A percentile compares a stretch with the other conserved stretches of the same genome.
Conservation (phyloP, 805 yeast genomes). For the Metschnikowia kunwiensis region DNA sequence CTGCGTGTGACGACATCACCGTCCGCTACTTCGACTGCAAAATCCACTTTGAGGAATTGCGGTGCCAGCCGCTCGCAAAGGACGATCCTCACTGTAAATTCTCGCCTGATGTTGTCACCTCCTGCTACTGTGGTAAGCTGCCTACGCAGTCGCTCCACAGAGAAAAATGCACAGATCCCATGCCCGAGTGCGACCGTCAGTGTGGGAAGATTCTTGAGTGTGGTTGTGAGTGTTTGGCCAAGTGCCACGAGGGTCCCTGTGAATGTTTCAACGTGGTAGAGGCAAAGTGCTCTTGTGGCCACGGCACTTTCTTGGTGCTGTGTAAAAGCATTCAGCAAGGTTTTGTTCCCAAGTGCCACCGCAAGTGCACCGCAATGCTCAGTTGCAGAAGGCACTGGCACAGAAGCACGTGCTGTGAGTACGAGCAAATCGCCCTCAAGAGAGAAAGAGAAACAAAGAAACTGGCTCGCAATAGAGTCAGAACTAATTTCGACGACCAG, state of each 20-base stretch:
- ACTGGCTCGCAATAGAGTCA: conserved; percentile 45
- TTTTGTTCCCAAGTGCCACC: conserved; percentile 56
- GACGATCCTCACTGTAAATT: conserved; percentile 48
- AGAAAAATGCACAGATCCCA: conserved; percentile 65
- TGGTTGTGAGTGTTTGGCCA: conserved; percentile 67
- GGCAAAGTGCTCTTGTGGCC: conserved; percentile 61
- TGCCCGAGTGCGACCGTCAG: conserved; percentile 66
- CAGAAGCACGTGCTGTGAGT: conserved; percentile 62
- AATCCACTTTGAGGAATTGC: conserved; percentile 46
- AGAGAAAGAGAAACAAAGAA: conserved; percentile 54
- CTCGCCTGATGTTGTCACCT: conserved; percentile 55
- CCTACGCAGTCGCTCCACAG: conserved; percentile 45
- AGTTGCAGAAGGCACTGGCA: conserved; percentile 84
- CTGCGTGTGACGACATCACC: conserved; percentile 37
- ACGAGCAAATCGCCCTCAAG: conserved; percentile 56
- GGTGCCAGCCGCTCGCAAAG: conserved; percentile 51
- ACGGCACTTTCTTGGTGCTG: conserved; percentile 54
- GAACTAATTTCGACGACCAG: conserved; percentile 43
- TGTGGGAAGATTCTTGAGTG: conserved; percentile 68
- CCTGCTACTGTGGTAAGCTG: conserved; percentile 81
- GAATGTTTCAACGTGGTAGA: conserved; percentile 55
- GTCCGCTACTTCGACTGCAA: conserved; percentile 62
- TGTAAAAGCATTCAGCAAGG: conserved; percentile 57
- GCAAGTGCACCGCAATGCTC: conserved; percentile 69
- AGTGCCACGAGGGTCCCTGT: conserved; percentile 79